Evolutionary conservation across 2,329 filamentous ascomycete species (phyloP).

Genomic region (Thyridium curvatum): DNA sequence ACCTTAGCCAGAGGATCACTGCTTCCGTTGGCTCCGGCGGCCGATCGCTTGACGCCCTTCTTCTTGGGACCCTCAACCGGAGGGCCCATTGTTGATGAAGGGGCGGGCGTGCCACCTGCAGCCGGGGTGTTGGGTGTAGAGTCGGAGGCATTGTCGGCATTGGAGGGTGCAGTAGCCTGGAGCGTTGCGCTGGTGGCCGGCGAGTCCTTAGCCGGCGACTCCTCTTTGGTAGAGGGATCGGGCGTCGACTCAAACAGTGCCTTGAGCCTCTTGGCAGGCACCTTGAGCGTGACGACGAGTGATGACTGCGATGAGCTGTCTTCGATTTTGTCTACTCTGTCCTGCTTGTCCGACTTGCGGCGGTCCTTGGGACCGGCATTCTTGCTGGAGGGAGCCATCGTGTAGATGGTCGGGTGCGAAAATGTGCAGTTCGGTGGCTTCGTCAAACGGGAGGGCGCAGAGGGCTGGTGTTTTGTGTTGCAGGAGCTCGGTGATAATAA

Average conservation of each 20-base stretch:
- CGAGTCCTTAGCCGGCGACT: constrained; percentile 33
- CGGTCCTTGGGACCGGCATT: constrained; percentile 31
- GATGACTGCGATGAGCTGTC: constrained; percentile 6
- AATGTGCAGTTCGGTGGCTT: background rate
- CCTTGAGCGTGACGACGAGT: constrained; percentile 44
- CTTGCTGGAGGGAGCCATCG: constrained; percentile 30
- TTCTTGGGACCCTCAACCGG: constrained; percentile 61
- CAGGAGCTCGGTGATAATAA: too few relatives aligned
- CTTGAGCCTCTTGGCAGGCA: constrained; percentile 43
- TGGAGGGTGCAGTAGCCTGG: constrained; percentile 15
- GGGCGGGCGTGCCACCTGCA: constrained; percentile 46
- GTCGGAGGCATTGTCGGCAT: constrained; percentile 46
- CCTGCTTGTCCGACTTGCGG: constrained; percentile 31
- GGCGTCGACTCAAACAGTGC: constrained; percentile 42
- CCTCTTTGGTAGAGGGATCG: constrained; percentile 28
- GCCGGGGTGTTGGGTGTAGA: constrained; percentile 55
- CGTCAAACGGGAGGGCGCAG: background rate
- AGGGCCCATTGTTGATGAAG: constrained; percentile 50
- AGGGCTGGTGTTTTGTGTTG: background rate
- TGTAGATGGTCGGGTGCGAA: constrained; percentile 4
- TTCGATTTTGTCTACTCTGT: constrained; percentile 6
- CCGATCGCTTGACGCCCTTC: constrained; percentile 67
- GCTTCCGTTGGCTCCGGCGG: constrained; percentile 48
- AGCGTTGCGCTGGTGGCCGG: constrained; percentile 34
- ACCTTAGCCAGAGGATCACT: constrained; percentile 61